Evolutionary conservation across 495 filamentous ascomycete species (phyloP).

Genomic region (Barbatosphaeria neglecta): DNA sequence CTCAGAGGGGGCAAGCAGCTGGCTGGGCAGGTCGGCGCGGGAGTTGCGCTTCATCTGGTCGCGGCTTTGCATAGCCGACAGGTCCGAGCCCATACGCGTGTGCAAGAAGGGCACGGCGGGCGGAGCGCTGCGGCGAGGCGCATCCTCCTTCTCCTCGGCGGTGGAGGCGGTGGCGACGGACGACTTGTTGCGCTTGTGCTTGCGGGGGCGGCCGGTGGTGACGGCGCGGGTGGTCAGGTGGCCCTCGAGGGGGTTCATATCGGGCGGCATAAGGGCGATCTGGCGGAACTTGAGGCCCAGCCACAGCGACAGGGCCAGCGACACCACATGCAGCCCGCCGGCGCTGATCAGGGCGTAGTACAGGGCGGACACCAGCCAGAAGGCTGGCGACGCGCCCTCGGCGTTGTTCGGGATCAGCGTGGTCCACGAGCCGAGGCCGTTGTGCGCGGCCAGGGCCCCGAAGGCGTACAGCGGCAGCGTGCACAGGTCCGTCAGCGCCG

Average conservation of each 20-base stretch:
- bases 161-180: slow-evolving; percentile 45
- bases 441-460: slow-evolving; percentile 45
- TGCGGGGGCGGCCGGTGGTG: neutral
- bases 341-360: slow-evolving; percentile 52
- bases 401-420: slow-evolving; percentile 43
- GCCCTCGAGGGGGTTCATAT: slow-evolving; percentile 85
- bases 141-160: slow-evolving; percentile 42
- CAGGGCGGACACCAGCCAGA: slow-evolving; percentile 44
- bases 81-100: slow-evolving; percentile 49
- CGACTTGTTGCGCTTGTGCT: slow-evolving; percentile 65
- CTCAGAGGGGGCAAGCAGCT: slow-evolving; percentile 36
- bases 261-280: slow-evolving; percentile 69
- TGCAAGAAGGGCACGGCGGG: slow-evolving; percentile 66
- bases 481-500: slow-evolving; percentile 56
- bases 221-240: slow-evolving; percentile 60
- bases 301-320: slow-evolving; percentile 56
- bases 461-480: slow-evolving; percentile 71
- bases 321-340: slow-evolving; percentile 57
- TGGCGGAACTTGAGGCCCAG: slow-evolving; percentile 66
- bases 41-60: slow-evolving; percentile 37
- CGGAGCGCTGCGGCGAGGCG: slow-evolving; percentile 37
- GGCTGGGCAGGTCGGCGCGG: slow-evolving; percentile 35
- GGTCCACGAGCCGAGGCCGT: slow-evolving; percentile 46
- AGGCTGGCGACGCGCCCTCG: slow-evolving; percentile 27
- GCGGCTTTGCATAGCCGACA: slow-evolving; percentile 32